These are phyloP conservation scores for Exophiala spinifera DNA, from an alignment of 2,329 filamentous ascomycete genomes.

Conservation along the genomic window DNA sequence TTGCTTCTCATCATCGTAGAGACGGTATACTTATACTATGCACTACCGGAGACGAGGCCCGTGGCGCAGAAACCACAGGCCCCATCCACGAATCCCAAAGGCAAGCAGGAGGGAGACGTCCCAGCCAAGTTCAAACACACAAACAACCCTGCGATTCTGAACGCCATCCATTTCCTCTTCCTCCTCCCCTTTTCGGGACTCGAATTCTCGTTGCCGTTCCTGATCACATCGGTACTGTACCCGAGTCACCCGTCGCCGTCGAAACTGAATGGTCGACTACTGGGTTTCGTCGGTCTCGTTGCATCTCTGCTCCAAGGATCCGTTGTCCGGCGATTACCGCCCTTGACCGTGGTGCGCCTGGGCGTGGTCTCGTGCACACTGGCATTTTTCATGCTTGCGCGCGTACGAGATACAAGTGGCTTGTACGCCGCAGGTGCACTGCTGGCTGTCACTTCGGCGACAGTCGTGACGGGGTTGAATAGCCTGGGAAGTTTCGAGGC, in stretches of 20 bases:
- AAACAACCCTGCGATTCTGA: conserved; percentile 80
- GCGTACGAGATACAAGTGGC: conserved; percentile 62
- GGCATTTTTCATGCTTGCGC: conserved; percentile 76
- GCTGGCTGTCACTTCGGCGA: conserved; percentile 85
- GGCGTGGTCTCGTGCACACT: conserved; percentile 74
- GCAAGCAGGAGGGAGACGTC: conserved; percentile 10
- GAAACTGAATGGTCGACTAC: conserved; percentile 74
- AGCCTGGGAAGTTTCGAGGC: conserved; percentile 90
- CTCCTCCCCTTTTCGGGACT: conserved; percentile 96
- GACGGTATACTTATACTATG: conserved; percentile 80
- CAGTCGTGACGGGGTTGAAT: conserved; percentile 91
- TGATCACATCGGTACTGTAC: conserved; percentile 88
- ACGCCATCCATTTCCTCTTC: conserved; percentile 82
- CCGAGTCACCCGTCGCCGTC: conserved; percentile 61
- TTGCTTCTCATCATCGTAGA: conserved; percentile 80
- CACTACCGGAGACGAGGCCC: conserved; percentile 82
- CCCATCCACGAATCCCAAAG: conserved; percentile 30
- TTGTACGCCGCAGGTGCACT: conserved; percentile 81
- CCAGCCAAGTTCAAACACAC: conserved; percentile 45
- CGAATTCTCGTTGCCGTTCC: conserved; percentile 96
- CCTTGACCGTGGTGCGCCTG: conserved; percentile 72
- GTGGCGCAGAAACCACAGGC: conserved; percentile 36
- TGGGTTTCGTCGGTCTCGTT: conserved; percentile 87
- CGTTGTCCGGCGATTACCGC: conserved; percentile 80
- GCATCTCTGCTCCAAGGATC: conserved; percentile 90